Percentiles rank a stretch among this genome's conserved stretches.
Evolutionary conservation across 1,139 yeast genomes (phyloP).

Genomic region (Pichia cactophila): DNA sequence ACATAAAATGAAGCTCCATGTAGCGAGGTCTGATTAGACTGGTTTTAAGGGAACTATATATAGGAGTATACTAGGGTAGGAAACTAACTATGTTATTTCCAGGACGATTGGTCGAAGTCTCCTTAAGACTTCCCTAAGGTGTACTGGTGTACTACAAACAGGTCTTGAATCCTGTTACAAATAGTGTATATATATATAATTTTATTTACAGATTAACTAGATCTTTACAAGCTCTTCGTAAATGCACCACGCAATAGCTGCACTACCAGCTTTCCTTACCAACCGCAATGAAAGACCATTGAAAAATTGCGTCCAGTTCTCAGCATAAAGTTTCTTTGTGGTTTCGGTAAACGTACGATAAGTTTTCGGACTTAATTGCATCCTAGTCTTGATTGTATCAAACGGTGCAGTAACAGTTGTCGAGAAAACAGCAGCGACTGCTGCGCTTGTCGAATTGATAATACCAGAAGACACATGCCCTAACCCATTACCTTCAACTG

Average conservation of each 20-base stretch:
- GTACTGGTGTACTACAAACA: too few species aligned
- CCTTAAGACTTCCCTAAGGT: too few species aligned
- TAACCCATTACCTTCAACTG: constrained; percentile 12
- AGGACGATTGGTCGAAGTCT: too few species aligned
- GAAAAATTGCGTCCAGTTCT: constrained; percentile 58
- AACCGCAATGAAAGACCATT: constrained; percentile 79
- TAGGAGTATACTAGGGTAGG: too few species aligned
- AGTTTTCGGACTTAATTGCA: constrained; percentile 58
- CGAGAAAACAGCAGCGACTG: constrained; percentile 68
- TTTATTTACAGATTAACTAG: background rate
- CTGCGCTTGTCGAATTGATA: constrained; percentile 65
- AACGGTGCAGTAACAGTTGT: constrained; percentile 91
- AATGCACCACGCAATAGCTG: constrained; percentile 96
- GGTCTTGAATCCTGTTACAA: too few species aligned
- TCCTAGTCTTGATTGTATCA: constrained; percentile 86
- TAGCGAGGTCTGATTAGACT: too few species aligned
- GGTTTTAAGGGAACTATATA: too few species aligned
- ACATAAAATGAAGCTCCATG: too few species aligned
- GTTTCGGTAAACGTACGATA: constrained; percentile 38
- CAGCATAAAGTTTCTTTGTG: constrained; percentile 36
- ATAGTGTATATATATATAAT: too few species aligned
- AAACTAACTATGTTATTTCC: too few species aligned
- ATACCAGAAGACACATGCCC: constrained; percentile 42
- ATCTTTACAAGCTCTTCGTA: constrained; percentile 75
- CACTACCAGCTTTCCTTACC: constrained; percentile 79